phyloP scores from a whole-genome alignment of 805 yeast species.

The Lipomyces kockii region DNA sequence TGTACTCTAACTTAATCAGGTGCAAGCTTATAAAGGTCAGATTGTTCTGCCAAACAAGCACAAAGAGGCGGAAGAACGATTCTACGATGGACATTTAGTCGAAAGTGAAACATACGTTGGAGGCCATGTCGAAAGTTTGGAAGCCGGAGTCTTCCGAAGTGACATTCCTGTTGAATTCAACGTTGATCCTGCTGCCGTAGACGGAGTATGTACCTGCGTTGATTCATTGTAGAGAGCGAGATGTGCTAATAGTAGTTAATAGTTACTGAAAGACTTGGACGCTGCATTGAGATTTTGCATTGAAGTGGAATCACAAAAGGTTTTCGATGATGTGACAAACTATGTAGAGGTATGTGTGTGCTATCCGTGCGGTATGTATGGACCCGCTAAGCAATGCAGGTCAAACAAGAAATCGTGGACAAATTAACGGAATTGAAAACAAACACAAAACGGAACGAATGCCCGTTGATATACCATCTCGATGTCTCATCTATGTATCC shows the following conservation, averaged over 20 bases:
- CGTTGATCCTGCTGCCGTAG: constrained; percentile 80
- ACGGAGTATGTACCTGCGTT: constrained; percentile 51
- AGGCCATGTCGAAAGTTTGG: constrained; percentile 96
- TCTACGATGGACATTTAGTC: constrained; percentile 89
- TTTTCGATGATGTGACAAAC: constrained; percentile 76
- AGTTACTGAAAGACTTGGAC: constrained; percentile 67
- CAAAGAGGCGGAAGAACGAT: constrained; percentile 89
- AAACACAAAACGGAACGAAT: constrained; percentile 69
- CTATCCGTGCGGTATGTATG: neutral
- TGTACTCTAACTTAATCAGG: constrained; percentile 15
- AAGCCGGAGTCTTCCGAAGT: constrained; percentile 96
- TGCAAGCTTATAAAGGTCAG: constrained; percentile 77
- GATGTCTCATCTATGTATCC: constrained; percentile 99
- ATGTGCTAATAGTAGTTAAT: neutral
- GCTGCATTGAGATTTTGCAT: constrained; percentile 81
- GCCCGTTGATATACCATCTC: constrained; percentile 91
- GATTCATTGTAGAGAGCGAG: neutral
- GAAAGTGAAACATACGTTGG: constrained; percentile 98
- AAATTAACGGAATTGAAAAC: constrained; percentile 63
- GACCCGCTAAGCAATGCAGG: constrained; percentile 8
- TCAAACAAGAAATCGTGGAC: constrained; percentile 54
- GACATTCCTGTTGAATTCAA: constrained; percentile 78
- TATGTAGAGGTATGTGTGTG: constrained; percentile 63
- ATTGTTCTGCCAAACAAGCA: constrained; percentile 93
- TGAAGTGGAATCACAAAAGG: constrained; percentile 75